A percentile compares a stretch with the other conserved stretches of the same genome.
These are phyloP conservation scores for Ganoderma sinense DNA, from an alignment of 1,284 basidiomycete genomes.

Conservation along the genomic window DNA sequence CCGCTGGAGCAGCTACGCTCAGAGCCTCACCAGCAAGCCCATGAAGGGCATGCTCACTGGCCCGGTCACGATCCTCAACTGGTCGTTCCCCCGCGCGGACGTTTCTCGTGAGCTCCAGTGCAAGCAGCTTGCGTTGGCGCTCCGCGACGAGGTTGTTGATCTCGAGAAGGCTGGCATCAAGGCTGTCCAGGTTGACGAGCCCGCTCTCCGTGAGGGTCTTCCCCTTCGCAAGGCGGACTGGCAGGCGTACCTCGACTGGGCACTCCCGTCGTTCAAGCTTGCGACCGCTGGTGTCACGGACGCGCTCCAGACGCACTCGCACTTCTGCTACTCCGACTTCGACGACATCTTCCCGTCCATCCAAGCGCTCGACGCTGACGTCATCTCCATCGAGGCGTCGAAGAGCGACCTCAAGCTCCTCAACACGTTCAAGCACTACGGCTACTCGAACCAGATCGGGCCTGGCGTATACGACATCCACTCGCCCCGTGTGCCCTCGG, in stretches of 20 bases:
- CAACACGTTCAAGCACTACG: slow-evolving; percentile 93
- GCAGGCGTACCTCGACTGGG: slow-evolving; percentile 95
- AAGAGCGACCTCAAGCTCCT: slow-evolving; percentile 99
- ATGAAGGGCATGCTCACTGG: slow-evolving; percentile 99
- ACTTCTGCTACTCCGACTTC: slow-evolving; percentile 98
- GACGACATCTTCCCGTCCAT: slow-evolving; percentile 99
- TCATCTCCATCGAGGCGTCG: slow-evolving; percentile 99
- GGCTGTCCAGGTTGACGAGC: slow-evolving; percentile 99
- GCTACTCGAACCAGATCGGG: slow-evolving; percentile 98
- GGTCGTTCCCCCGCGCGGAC: slow-evolving; percentile 99
- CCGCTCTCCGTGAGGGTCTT: slow-evolving; percentile 98
- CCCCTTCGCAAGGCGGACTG: slow-evolving; percentile 95
- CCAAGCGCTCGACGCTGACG: slow-evolving; percentile 97
- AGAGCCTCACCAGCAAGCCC: slow-evolving; percentile 92
- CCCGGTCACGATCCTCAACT: slow-evolving; percentile 98
- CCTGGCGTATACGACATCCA: slow-evolving; percentile 99
- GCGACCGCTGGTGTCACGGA: slow-evolving; percentile 94
- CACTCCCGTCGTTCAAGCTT: slow-evolving; percentile 97
- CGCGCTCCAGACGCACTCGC: slow-evolving; percentile 94
- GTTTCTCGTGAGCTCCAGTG: slow-evolving; percentile 97
- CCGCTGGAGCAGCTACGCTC: slow-evolving; percentile 96
- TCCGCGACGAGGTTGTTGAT: slow-evolving; percentile 98
- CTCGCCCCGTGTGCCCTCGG: slow-evolving; percentile 96
- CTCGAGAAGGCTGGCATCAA: slow-evolving; percentile 97
- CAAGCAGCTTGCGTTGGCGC: slow-evolving; percentile 97